Conservation (phyloP, 2,329 filamentous ascomycete genomes). For the Dactylonectria macrodidyma region DNA sequence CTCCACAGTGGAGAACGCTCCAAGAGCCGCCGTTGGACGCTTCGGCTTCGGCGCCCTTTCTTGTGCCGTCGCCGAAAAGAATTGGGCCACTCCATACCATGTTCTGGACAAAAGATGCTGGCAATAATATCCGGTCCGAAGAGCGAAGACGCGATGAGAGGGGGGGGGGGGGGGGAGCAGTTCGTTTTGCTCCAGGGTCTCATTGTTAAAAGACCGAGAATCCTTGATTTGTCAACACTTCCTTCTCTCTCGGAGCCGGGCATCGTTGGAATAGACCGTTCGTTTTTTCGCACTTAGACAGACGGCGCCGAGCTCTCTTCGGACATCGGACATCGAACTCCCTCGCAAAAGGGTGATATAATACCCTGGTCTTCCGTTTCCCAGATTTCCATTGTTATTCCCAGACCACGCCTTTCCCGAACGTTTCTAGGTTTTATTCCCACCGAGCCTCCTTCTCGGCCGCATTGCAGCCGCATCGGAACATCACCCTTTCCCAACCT, state of each 20-base stretch:
- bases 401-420: background rate
- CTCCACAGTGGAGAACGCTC: background rate
- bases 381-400: background rate
- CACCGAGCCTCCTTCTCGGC: background rate
- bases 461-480: background rate
- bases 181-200: background rate
- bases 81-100: background rate
- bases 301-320: conserved; percentile 15
- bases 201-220: background rate
- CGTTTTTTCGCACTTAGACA: background rate
- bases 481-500: background rate
- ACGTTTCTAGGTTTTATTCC: background rate
- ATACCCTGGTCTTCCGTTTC: no score
- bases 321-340: conserved; percentile 5
- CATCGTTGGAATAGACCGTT: background rate
- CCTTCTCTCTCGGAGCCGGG: conserved; percentile 17
- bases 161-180: no score
- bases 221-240: background rate
- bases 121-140: background rate
- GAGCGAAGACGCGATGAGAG: conserved; percentile 10
- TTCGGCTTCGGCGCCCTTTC: background rate
- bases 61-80: conserved; percentile 1
- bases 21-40: background rate
- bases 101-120: no score
- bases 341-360: background rate